Evolutionary conservation across 2,329 filamentous ascomycete genomes (phyloP), one percentile per base, ranked within the genome.

Genomic region (Pseudophaeomoniella oleicola): DNA sequence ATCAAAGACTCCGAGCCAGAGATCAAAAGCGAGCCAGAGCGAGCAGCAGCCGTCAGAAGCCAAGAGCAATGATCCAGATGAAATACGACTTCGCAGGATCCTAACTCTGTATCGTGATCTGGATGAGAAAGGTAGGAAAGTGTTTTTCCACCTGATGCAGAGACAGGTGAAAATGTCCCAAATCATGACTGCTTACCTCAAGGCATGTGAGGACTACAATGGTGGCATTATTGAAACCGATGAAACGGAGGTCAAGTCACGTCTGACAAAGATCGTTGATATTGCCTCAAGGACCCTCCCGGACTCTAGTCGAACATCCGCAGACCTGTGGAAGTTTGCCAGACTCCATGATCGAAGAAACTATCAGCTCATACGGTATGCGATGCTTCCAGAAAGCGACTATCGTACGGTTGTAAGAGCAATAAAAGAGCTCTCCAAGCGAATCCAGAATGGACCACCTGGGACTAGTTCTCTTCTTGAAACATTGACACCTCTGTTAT

Each of bases 351-450:
- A 98, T 53, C 79, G 88, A 36, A 78, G 90, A 38, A 81, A 75
- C 48, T 96, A 94, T 56, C 81, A 92, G 50, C 73, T 98, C 15
- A 76, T 94, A 45, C 78, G 81, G 39, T 94, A 87, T 54, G 77
- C 85, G 37, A 84, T 87, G 54, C 79, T 78, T 18, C 76, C 82
- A 3, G 81, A 88, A 43, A 87, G 81, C 48, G 90, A 98, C 51
- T 96, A 94, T 57, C 81, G 85, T 49, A 94, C 84, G 29, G 84
- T 94, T 32, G 75, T 80, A 43, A 84, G 87, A 48, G 86, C 88
- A 1, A 81, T 94, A 49, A 90, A 85, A 58, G 90, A 98, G 61
- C 66, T 96, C 27, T 74, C 78, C 31, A 90, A 86, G 59, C 78
- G 86, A 39, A 69, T 92, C 22, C 80, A 87, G 46, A 70, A 73